Evolutionary conservation across 2,329 filamentous ascomycete genomes (phyloP), one percentile per base, ranked within the genome.

Genomic region (Nannizziopsis arthrosporioides): DNA sequence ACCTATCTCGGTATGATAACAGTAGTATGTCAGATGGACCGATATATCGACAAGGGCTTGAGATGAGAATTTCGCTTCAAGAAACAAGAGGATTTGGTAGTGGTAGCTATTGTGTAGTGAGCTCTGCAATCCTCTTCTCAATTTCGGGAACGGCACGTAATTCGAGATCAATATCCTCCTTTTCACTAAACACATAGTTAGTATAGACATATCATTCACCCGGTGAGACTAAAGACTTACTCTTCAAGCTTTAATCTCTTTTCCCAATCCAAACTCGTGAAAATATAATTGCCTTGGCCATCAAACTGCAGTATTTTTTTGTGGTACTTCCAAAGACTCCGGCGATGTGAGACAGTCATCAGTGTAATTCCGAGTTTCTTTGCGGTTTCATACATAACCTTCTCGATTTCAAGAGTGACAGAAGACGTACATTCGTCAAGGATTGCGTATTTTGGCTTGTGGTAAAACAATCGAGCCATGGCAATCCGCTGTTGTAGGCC

Each of bases 291-390:
- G 0, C 92, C 92, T 66, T 94, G 86, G 0, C 92, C 92, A 65
- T 96, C 90, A 63, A 98, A 98, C 66, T 98, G 92, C 61, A 98
- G 67, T 52, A 98, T 96, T 66, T 83, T 84, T 56, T 80, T 84
- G 65, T 98, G 92, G 65, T 98, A 96, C 66, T 92, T 89, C 92
- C 92, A 98, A 57, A 98, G 67, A 68, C 86, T 94, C 53, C 88
- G 73, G 7, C 92, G 74, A 65, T 98, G 92, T 55, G 82, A 88
- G 18, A 98, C 92, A 0, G 92, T 98, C 86, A 98, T 95, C 54
- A 98, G 75, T 0, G 92, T 96, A 58, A 95, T 92, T 2, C 86
- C 88, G 14, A 95, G 69, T 14, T 78, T 75, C 73, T 98, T 96
- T 44, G 92, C 92, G 48, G 87, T 89, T 58, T 95, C 90, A 66